These are phyloP conservation scores for Nakaseomyces sp. DNA, from an alignment of 1,139 yeast species.

Conservation along the genomic window DNA sequence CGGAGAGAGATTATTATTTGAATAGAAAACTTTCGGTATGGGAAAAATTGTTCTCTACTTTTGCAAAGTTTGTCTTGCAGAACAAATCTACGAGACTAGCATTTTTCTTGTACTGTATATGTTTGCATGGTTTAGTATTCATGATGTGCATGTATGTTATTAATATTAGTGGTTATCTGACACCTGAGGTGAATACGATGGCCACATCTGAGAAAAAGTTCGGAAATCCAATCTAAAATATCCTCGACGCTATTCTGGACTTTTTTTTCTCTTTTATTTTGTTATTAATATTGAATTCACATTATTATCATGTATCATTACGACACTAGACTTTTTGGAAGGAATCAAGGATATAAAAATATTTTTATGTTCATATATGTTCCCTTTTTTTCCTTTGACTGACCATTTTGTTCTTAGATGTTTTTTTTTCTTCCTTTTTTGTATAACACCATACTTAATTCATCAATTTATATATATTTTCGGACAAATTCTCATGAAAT, in stretches of 20 bases:
- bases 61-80: slow-evolving; percentile 66
- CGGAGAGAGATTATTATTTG: slow-evolving; percentile 64
- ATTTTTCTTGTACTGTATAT: slow-evolving; percentile 64
- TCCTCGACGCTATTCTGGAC: background rate
- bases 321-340: no score
- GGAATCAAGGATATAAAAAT: no score
- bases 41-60: slow-evolving; percentile 67
- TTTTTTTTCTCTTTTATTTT: background rate
- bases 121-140: slow-evolving; percentile 69
- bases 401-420: no score
- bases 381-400: no score
- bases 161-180: slow-evolving; percentile 37
- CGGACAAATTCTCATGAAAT: no score
- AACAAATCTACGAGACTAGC: slow-evolving; percentile 65
- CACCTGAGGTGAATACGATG: slow-evolving; percentile 41
- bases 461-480: no score
- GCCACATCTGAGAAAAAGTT: slow-evolving; percentile 12
- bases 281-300: no score
- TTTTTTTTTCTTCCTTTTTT: no score
- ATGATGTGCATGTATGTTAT: slow-evolving; percentile 52
- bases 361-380: no score
- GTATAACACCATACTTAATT: no score
- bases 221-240: background rate
- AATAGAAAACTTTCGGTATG: slow-evolving; percentile 64
- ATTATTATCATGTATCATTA: no score